Evolutionary conservation across 768 basidiomycete species (phyloP).

Genomic region (Termitomyces sp.): DNA sequence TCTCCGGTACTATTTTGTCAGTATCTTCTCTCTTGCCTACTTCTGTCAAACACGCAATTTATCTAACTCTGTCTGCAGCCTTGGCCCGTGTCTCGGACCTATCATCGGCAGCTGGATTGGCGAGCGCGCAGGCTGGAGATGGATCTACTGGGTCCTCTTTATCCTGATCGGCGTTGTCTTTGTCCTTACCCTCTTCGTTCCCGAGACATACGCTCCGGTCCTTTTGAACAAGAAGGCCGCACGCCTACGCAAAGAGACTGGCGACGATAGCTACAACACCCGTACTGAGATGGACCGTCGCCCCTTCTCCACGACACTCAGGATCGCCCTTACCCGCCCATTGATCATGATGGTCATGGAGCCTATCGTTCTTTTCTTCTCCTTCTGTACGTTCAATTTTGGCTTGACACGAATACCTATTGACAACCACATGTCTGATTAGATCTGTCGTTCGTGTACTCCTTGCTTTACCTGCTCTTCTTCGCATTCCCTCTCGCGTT

Average conservation of each 20-base stretch:
- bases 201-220: constrained; percentile 46
- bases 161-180: constrained; percentile 33
- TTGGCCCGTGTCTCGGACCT: constrained; percentile 43
- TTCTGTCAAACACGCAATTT: neutral
- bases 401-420: neutral
- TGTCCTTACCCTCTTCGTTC: constrained; percentile 34
- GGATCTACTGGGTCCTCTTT: constrained; percentile 46
- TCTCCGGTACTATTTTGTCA: constrained; percentile 41
- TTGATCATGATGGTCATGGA: constrained; percentile 10
- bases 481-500: constrained; percentile 40
- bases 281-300: constrained; percentile 3
- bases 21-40: constrained; percentile 1
- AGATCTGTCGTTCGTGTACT: constrained; percentile 41
- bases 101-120: constrained; percentile 45
- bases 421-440: neutral
- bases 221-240: constrained; percentile 38
- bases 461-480: constrained; percentile 36
- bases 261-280: constrained; percentile 10
- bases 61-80: constrained; percentile 12
- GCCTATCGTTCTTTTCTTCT: constrained; percentile 11
- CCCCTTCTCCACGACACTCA: constrained; percentile 2
- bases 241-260: constrained; percentile 31
- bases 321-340: constrained; percentile 4
- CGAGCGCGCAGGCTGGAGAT: constrained; percentile 35
- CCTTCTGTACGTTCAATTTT: constrained; percentile 4